Evolutionary conservation across 176 grass and related monocot genomes (phyloP).

Genomic region (Stipa capillata): DNA sequence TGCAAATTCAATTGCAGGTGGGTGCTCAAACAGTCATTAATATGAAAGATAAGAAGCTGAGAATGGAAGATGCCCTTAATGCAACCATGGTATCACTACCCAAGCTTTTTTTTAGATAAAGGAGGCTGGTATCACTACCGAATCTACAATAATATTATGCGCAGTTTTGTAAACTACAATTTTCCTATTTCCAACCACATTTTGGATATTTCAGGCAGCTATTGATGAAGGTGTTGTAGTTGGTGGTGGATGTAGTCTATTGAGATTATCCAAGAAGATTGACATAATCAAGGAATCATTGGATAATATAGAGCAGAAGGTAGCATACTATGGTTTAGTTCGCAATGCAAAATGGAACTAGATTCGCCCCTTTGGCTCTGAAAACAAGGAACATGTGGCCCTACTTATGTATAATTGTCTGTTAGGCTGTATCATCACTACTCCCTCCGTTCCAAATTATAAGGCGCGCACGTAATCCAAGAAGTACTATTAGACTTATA

Average conservation of each 20-base stretch:
- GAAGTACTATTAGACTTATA: no score
- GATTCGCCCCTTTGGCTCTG: not conserved
- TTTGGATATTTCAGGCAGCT: conserved; percentile 56
- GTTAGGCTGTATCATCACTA: not conserved
- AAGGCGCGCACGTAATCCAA: no score
- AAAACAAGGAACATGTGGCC: not conserved
- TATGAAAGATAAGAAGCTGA: conserved; percentile 94
- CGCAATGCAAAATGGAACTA: not conserved
- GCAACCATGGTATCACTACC: conserved; percentile 64
- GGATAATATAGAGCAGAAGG: conserved; percentile 84
- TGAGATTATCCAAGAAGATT: conserved; percentile 81
- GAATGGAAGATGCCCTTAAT: conserved; percentile 93
- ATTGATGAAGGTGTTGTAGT: conserved; percentile 97
- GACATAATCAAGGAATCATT: conserved; percentile 68
- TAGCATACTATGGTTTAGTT: conserved; percentile 10
- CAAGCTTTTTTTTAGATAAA: no score
- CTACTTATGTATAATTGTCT: not conserved
- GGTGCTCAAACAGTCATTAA: conserved; percentile 91
- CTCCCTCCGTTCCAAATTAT: no score
- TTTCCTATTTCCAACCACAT: not conserved
- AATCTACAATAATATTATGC: not conserved
- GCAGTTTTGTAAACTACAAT: conserved; percentile 11
- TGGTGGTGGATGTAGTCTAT: conserved; percentile 85
- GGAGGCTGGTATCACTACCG: no score
- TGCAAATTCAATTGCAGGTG: conserved; percentile 47